Percentiles rank a stretch among this genome's conserved stretches.
phyloP scores from a whole-genome alignment of 805 yeast genomes.

The Wickerhamiella alocasiicola region DNA sequence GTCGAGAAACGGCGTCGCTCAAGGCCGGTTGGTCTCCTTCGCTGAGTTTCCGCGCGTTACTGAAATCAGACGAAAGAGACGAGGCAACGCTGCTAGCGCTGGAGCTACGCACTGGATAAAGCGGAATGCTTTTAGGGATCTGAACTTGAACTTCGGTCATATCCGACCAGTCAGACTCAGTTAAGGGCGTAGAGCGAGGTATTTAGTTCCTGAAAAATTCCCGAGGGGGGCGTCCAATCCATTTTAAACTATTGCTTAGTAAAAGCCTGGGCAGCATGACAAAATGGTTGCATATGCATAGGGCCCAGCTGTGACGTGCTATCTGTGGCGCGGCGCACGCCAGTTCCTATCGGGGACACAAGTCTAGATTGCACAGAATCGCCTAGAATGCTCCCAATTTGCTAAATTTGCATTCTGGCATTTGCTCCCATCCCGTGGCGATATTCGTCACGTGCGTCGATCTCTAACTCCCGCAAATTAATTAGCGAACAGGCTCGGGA shows the following conservation, averaged over 20 bases:
- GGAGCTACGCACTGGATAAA: slow-evolving; percentile 9
- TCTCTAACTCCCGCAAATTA: too few species aligned
- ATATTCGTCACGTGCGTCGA: too few species aligned
- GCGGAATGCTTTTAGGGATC: neutral
- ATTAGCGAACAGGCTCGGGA: too few species aligned
- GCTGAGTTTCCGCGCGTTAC: neutral
- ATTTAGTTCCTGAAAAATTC: neutral
- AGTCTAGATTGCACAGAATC: too few species aligned
- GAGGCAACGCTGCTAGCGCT: slow-evolving; percentile 5
- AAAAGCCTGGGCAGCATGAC: neutral
- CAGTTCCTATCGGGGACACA: too few species aligned
- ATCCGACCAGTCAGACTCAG: slow-evolving; percentile 2
- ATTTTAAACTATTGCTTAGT: slow-evolving; percentile 5
- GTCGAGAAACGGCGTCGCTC: slow-evolving; percentile 3
- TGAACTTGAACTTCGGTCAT: slow-evolving; percentile 11
- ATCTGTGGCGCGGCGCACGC: too few species aligned
- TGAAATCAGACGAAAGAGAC: neutral
- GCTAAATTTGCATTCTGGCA: too few species aligned
- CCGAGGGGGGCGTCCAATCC: too few species aligned
- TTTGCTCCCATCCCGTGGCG: too few species aligned
- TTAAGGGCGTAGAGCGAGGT: slow-evolving; percentile 3
- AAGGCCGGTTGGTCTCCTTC: slow-evolving; percentile 1
- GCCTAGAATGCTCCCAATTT: too few species aligned
- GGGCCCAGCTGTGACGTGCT: too few species aligned
- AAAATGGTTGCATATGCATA: slow-evolving; percentile 5